Evolutionary conservation across 192 early-diverging fungal species (phyloP), one percentile per base, ranked within the genome.

Genomic region (Gryganskiella cystojenkinii): DNA sequence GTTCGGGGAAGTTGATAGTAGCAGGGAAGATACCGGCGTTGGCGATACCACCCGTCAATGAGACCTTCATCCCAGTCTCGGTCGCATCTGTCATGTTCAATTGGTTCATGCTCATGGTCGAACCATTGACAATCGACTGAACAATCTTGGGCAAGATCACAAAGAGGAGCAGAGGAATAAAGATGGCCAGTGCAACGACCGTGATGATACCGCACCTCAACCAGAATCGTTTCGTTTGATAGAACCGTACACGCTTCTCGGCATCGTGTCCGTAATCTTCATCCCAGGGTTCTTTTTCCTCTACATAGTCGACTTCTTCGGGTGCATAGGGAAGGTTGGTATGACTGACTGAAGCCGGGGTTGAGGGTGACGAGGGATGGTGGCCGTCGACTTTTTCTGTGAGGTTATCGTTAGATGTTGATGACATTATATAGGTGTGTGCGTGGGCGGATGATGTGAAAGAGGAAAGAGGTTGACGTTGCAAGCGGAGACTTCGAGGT

Each of bases 21-120:
- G 86, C 86, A n/a, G 79, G 70, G 58, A 88, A 78, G 30, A 85
- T 83, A 78, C 86, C 86, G 22, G 86, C 79, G 10, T 72, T 72
- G 40, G 59, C 67, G 51, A 88, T 84, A 10, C 63, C 52, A 64
- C 86, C 86, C 43, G 62, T 61, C 64, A 88, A 58, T 34, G 75
- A 75, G 44, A 86, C 84, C 27, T 71, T 80, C 63, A 81, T 78
- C 13, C 59, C 52, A 43, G 61, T 56, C 19, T 85, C 75, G 24
- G 86, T 81, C 33, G 85, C 56, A 24, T 76, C 73, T n/a, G 84
- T 65, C 64, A 84, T 89, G 35, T 80, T 73, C 31, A 82, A 81
- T 13, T 59, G 58, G 24, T 58, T 54, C 47, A 87, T 67, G 0
- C 59, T 65, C 56, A 86, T 80, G 25, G 47, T 53, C 10, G 84